Evolutionary conservation across 371 early-diverging fungal genomes (phyloP), one percentile per base, ranked within the genome.

Genomic region (Apophysomyces ossiformis): DNA sequence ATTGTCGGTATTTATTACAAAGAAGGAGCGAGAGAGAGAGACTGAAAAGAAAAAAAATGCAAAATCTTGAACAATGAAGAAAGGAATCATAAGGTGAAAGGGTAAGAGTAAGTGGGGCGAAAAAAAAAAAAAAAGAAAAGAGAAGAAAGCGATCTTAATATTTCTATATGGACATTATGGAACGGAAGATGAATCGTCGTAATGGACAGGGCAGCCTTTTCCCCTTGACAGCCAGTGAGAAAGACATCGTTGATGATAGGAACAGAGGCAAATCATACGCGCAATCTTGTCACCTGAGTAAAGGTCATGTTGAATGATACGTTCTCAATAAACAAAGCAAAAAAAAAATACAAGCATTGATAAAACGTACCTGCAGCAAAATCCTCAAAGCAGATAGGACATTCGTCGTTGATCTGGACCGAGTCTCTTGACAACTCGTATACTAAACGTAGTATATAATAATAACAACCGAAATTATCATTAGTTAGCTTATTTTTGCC

Each of bases 311-410:
- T 47, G 37, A 38, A 56, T 6, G 5, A 13, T 60, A 2, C 7
- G 2, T n/a, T 45, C 26, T 59, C 35, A 47, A 58, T 13, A 39
- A 16, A 16, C 44, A 56, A 58, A 63, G 58, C 32, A 26, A 26
- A 26, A 26, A 26, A 26, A 26, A 26, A 26, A 2, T 26, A 1
- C 32, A 69, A 61, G 56, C 11, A 45, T 18, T 12, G 60, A 57
- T 36, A 32, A n/a, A 18, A 12, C 65, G 46, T 73, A 88, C 90
- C 89, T 70, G 81, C 69, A 62, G 75, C 83, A 81, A 93, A 95
- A 72, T 96, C 96, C 57, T 95, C 94, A 78, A 96, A 92, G 79
- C 96, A 96, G 59, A 96, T 96, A 1, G 92, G 85, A 68, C 96
- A 96, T 74, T 96, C 96, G 69, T 86, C 87, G 44, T 87, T 88